Base-by-base conservation (phyloP, 768 basidiomycete species). In the Lactifluus subvellereus region DNA sequence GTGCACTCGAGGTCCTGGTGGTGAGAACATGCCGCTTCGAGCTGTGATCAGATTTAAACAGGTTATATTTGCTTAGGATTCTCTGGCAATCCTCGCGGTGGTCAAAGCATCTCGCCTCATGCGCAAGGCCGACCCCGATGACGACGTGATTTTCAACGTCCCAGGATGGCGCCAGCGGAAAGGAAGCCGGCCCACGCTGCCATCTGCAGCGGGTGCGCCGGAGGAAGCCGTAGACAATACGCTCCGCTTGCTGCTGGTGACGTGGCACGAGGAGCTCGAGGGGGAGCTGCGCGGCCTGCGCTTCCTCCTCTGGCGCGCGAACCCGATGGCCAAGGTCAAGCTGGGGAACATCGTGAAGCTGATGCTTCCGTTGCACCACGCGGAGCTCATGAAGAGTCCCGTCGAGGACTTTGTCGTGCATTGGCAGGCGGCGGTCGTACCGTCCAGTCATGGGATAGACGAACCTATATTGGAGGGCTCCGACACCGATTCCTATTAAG, bases 121-220 rank as follows among this genome's bases (percentile, higher is more conserved):
- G 30, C 38, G 10, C 48, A 56, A n/a, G 38, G 20, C 40, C 1
- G 49, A 45, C 48, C 49, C 45, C 3, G 61, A 62, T 4, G 61
- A 57, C 35, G 61, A 62, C 42, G 61, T 62, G 22, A 62, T 62
- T 18, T 51, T 62, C 43, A 62, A 62, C 27, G 61, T 62, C 16
- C 61, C 61, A 6, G 61, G 61, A 18, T 62, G 56, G 56, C 56
- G 61, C 18, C 50, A 30, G 43, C 55, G 61, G 33, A 47, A 27
- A 8, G 56, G 47, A 16, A 40, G 56, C 35, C 6, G 18, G 4
- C 40, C 33, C 4, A 52, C 56, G 0, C 55, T 57, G 11, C 55
- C 55, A 0, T 38, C 61, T 6, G 20, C 43, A 6, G 38, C 30
- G 8, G 40, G 48, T 16, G 40, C 22, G 3, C 40, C 32, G 16